phyloP scores from a whole-genome alignment of 1,139 yeast genomes.

The Barnettozyma hawaiiensis region DNA sequence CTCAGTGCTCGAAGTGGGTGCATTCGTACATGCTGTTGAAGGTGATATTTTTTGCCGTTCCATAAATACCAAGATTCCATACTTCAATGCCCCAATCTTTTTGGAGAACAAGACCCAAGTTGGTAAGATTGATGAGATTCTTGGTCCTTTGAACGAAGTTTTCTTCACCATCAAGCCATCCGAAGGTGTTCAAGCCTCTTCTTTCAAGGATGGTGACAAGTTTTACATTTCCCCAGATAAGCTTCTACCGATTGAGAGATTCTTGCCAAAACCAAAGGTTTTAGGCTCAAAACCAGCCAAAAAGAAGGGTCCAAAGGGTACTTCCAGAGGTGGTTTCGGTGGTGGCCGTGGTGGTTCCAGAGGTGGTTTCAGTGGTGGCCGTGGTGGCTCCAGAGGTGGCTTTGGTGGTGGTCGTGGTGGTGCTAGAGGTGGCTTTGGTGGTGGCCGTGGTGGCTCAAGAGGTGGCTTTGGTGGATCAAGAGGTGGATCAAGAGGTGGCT shows the following conservation, averaged over 20 bases:
- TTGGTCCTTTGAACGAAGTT: conserved; percentile 96
- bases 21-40: conserved; percentile 88
- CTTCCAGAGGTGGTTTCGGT: conserved; percentile 40
- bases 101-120: conserved; percentile 91
- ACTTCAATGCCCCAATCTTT: conserved; percentile 97
- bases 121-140: conserved; percentile 96
- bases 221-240: conserved; percentile 94
- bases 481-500: conserved; percentile 62
- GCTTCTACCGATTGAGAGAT: conserved; percentile 90
- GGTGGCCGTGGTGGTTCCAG: conserved; percentile 38
- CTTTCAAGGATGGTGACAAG: conserved; percentile 94
- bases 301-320: conserved; percentile 43
- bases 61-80: conserved; percentile 89
- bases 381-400: conserved; percentile 38
- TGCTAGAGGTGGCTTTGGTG: conserved; percentile 16
- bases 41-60: conserved; percentile 97
- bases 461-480: conserved; percentile 61
- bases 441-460: conserved; percentile 43
- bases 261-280: conserved; percentile 86
- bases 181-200: conserved; percentile 91
- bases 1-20: conserved; percentile 88
- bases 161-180: conserved; percentile 92
- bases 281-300: conserved; percentile 75
- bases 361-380: conserved; percentile 39
- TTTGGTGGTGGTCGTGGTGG: conserved; percentile 20